Conservation (phyloP, 176 grass and related monocot genomes). For the Musa troglodytarum region DNA sequence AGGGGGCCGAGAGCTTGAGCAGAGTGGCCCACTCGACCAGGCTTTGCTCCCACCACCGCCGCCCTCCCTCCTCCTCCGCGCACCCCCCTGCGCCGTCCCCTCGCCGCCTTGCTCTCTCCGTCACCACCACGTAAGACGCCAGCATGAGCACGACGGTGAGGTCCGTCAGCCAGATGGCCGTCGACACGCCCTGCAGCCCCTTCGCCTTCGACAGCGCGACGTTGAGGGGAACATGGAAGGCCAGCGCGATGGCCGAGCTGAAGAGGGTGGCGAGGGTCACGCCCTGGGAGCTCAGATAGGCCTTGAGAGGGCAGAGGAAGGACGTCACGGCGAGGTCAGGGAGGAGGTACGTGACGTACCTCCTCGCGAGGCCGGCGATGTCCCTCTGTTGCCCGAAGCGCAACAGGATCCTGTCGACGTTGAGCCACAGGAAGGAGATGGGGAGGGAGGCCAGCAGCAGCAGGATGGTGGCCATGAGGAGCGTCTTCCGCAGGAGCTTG, state of each 20-base stretch:
- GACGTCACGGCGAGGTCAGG: slow-evolving; percentile 59
- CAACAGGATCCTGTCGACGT: slow-evolving; percentile 52
- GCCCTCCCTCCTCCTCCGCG: slow-evolving; percentile 2
- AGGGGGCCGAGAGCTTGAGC: slow-evolving; percentile 43
- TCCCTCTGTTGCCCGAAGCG: slow-evolving; percentile 61
- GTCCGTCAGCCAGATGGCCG: slow-evolving; percentile 65
- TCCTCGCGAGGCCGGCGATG: slow-evolving; percentile 38
- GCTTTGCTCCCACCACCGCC: slow-evolving; percentile 28
- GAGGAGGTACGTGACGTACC: slow-evolving; percentile 40
- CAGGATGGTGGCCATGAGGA: slow-evolving; percentile 48
- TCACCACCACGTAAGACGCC: slow-evolving; percentile 24
- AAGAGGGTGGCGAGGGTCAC: slow-evolving; percentile 63
- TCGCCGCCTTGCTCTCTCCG: slow-evolving; percentile 13
- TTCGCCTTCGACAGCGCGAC: slow-evolving; percentile 29
- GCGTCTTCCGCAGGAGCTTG: slow-evolving; percentile 51
- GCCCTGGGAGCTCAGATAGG: slow-evolving; percentile 73
- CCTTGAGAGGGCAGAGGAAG: slow-evolving; percentile 62
- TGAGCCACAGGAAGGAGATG: slow-evolving; percentile 58
- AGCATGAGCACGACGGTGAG: slow-evolving; percentile 37
- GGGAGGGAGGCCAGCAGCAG: slow-evolving; percentile 50
- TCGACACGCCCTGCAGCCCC: slow-evolving; percentile 54
- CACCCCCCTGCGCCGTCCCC: neutral
- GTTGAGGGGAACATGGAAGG: slow-evolving; percentile 61
- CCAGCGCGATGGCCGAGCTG: slow-evolving; percentile 35
- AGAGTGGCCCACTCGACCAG: slow-evolving; percentile 27